Percentiles rank a stretch among this genome's conserved stretches.
Evolutionary conservation across 805 yeast species (phyloP).

Genomic region (Lipomyces chichibuensis): DNA sequence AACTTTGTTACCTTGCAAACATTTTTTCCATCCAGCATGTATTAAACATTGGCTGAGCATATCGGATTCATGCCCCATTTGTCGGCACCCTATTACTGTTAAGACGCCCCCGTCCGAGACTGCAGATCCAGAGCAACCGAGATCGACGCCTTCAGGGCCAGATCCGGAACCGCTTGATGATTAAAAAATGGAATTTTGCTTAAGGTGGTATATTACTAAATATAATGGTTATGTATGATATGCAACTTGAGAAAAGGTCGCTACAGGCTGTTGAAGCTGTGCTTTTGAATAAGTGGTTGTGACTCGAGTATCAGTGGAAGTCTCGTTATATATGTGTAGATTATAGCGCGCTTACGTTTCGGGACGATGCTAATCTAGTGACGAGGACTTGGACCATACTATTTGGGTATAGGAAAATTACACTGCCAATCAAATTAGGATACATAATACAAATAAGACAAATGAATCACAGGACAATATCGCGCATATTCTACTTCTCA

Average conservation of each 20-base stretch:
- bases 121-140: neutral
- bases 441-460: neutral
- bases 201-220: neutral
- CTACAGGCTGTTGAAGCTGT: neutral
- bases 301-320: neutral
- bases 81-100: slow-evolving; percentile 15
- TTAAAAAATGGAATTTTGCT: neutral
- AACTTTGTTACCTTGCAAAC: slow-evolving; percentile 33
- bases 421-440: neutral
- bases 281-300: neutral
- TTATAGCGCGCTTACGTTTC: neutral
- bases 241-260: neutral
- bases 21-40: slow-evolving; percentile 35
- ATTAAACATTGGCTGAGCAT: slow-evolving; percentile 36
- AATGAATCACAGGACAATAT: neutral
- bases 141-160: neutral
- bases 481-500: slow-evolving; percentile 15
- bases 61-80: slow-evolving; percentile 37
- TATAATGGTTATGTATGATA: neutral
- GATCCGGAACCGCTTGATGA: neutral
- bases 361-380: neutral
- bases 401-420: neutral
- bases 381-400: neutral
- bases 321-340: neutral
- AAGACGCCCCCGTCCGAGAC: neutral